Percentiles rank a stretch among this genome's conserved stretches.
Evolutionary conservation across 768 basidiomycete species (phyloP).

Genomic region (Russula dissimulans): DNA sequence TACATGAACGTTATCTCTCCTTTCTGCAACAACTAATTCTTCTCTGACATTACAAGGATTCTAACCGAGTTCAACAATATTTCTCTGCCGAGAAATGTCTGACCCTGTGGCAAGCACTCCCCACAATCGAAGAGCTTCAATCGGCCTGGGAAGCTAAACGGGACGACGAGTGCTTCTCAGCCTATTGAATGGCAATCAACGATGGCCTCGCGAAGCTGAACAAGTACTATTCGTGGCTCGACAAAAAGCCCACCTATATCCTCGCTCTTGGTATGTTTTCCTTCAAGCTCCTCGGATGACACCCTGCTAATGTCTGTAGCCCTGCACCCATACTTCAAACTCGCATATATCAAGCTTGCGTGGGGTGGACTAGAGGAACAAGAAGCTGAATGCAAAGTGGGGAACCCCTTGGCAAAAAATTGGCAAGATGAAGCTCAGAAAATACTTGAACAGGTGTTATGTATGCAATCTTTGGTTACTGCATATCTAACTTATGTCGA

Average conservation of each 20-base stretch:
- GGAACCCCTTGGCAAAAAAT: constrained; percentile 18
- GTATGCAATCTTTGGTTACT: too few relatives aligned
- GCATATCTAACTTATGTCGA: too few relatives aligned
- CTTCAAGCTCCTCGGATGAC: not conserved
- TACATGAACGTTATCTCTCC: not conserved
- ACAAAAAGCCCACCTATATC: constrained; percentile 17
- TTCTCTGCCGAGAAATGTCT: constrained; percentile 24
- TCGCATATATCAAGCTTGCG: constrained; percentile 20
- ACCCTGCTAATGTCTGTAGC: not conserved
- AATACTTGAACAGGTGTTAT: too few relatives aligned
- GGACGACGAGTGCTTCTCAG: not conserved
- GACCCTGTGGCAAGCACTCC: constrained; percentile 25
- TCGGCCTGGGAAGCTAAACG: constrained; percentile 24
- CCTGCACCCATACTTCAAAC: constrained; percentile 28
- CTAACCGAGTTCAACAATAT: constrained; percentile 23
- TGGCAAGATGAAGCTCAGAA: constrained; percentile 10
- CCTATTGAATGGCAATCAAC: constrained; percentile 21
- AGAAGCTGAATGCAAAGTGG: not conserved
- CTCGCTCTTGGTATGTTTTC: constrained; percentile 23
- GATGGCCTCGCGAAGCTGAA: constrained; percentile 22
- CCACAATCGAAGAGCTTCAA: constrained; percentile 24
- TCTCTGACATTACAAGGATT: too few relatives aligned
- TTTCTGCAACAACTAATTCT: not conserved
- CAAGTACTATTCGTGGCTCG: constrained; percentile 22
- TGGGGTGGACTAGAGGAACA: constrained; percentile 28